phyloP scores from a whole-genome alignment of 495 filamentous ascomycete genomes.

The Haplographium delicatum region DNA sequence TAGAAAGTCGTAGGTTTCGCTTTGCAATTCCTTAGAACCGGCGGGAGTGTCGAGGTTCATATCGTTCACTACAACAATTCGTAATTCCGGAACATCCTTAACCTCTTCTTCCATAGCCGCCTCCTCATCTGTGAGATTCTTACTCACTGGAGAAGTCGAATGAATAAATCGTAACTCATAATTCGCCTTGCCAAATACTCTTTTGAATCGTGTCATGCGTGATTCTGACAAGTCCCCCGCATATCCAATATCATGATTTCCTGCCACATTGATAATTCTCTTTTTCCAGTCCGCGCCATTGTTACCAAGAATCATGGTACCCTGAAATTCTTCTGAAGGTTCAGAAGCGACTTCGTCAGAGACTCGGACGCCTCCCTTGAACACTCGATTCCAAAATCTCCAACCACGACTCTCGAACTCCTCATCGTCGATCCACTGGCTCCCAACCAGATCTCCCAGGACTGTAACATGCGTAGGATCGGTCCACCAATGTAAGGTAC shows the following conservation, averaged over 20 bases:
- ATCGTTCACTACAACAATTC: slow-evolving; percentile 80
- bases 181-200: slow-evolving; percentile 76
- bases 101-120: slow-evolving; percentile 11
- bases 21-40: slow-evolving; percentile 55
- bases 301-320: slow-evolving; percentile 45
- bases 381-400: slow-evolving; percentile 81
- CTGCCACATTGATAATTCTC: slow-evolving; percentile 80
- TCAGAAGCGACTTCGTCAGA: slow-evolving; percentile 52
- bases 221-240: slow-evolving; percentile 75
- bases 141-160: background rate
- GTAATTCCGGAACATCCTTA: slow-evolving; percentile 51
- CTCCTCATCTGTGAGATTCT: slow-evolving; percentile 11
- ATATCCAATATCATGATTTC: slow-evolving; percentile 96
- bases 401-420: slow-evolving; percentile 70
- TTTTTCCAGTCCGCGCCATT: slow-evolving; percentile 58
- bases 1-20: slow-evolving; percentile 69
- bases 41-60: slow-evolving; percentile 89
- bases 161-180: slow-evolving; percentile 72
- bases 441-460: slow-evolving; percentile 88
- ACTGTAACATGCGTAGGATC: slow-evolving; percentile 83
- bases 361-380: slow-evolving; percentile 61
- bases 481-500: slow-evolving; percentile 75
- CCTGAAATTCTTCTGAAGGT: slow-evolving; percentile 39
- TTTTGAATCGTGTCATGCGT: slow-evolving; percentile 73
- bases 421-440: slow-evolving; percentile 84